Base-by-base conservation (phyloP, 208 protist genomes). In the Leishmania turanica region DNA sequence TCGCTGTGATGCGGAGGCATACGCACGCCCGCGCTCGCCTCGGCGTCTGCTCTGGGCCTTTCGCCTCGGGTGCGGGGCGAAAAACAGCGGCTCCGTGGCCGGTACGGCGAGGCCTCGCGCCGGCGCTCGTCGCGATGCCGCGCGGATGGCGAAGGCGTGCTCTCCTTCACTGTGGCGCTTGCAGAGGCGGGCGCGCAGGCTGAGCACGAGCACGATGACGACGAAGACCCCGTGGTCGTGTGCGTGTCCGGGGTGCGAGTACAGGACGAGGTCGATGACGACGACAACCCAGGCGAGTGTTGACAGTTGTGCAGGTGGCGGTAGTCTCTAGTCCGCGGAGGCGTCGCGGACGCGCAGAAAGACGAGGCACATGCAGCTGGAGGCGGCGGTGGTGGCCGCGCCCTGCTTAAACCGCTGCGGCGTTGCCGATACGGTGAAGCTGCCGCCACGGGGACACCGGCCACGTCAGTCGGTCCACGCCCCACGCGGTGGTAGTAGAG, bases 401-500 rank as follows among this genome's bases (percentile, higher is more conserved):
- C n/a, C 72, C 34, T 51, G 17, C 13, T 45, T 8, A 53, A 47
- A 19, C 42, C 37, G 40, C 42, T 58, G 49, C 45, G 69, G 69
- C 9, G 69, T 24, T 73, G 42, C 45, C 45, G 69, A 34, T 73
- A 73, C 8, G 69, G 42, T 73, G 69, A 73, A 17, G 27, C 53
- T n/a, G 19, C 51, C 31, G 72, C 47, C 13, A n/a, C 45, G 53
- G 27, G 45, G 31, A 51, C n/a, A 60, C 74, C 53, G 49, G 56
- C 51, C 77, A 60, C 34, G 78, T 71, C 69, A 51, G 80, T 42
- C 49, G 45, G 11, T 21, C 75, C 88, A 4, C 84, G 69, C 27
- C 88, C 87, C n/a, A 81, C 84, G 17, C 90, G 89, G 56, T 87
- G 87, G 49, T 89, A 84, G 75, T 92, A 96, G 9, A 84, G 78